Evolutionary conservation across 1,139 yeast species (phyloP), one percentile per base, ranked within the genome.

Genomic region (Ogataea hybrid): DNA sequence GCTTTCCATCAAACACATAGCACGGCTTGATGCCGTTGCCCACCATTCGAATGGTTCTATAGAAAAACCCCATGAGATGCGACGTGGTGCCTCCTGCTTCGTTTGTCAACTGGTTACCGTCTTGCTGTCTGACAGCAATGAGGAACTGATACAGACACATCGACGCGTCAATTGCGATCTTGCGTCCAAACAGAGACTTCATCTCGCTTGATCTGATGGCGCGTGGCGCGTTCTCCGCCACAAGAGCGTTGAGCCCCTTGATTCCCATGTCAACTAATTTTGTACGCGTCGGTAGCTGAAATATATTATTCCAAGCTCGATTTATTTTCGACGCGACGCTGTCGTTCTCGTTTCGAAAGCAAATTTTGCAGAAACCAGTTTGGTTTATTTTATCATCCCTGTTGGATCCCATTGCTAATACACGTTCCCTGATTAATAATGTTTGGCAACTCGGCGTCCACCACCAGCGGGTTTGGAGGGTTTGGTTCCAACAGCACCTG

Each of bases 1-100:
- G 97, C 57, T 86, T 89, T 25, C 98, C 98, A 62, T 92, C 98
- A 64, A 92, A 92, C 6, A 94, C 97, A 59, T 89, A 92, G 25
- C 90, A 85, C 2, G 99, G 99, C 62, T 92, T 92, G 57, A 94
- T 81, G 16, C 97, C 96, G 57, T 86, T 80, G 52, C 85, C 96
- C 9, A 90, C 85, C 73, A 92, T 77, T 44, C 96, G 69, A 40
- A 92, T 73, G 0, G 98, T 94, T 47, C 98, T 71, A 63, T 92
- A 90, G 62, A 92, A 92, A 75, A 92, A 84, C 2, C 98, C 99
- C 82, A 89, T 88, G 50, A 94, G 65, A 63, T 92, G 99, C 1
- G 94, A 87, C 0, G 99, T 92, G 5, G 97, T 90, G 53, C 89
- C 96, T 23, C 98, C 98, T 14, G 78, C 77, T 33, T 86, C 96